A percentile compares a stretch with the other conserved stretches of the same genome.
phyloP scores from a whole-genome alignment of 2,329 filamentous ascomycete species.

The Graphilbum sp. region DNA sequence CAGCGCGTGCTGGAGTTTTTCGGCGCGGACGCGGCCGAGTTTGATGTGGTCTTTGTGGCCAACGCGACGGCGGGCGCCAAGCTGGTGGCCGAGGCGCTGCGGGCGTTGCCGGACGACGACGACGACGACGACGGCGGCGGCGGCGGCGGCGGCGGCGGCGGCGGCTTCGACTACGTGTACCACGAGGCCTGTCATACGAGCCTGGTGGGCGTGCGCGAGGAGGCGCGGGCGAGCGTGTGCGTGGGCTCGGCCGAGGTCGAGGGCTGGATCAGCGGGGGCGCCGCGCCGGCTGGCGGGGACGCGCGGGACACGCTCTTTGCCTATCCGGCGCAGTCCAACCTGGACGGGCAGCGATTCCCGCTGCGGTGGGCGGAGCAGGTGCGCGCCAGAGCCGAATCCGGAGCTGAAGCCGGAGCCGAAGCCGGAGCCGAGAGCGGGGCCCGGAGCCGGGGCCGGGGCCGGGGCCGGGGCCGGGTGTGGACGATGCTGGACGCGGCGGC shows the following conservation, averaged over 20 bases:
- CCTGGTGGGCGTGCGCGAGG: slow-evolving; percentile 62
- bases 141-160: background rate
- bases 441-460: too few relatives aligned
- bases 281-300: too few relatives aligned
- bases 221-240: slow-evolving; percentile 48
- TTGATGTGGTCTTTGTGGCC: slow-evolving; percentile 79
- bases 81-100: slow-evolving; percentile 62
- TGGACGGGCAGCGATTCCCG: slow-evolving; percentile 67
- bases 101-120: slow-evolving; percentile 33
- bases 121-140: too few relatives aligned
- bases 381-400: too few relatives aligned
- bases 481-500: slow-evolving; percentile 76
- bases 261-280: slow-evolving; percentile 35
- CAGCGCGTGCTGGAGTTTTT: slow-evolving; percentile 59
- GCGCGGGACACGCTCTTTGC: slow-evolving; percentile 51
- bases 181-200: slow-evolving; percentile 79
- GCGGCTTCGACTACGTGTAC: slow-evolving; percentile 58
- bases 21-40: slow-evolving; percentile 62
- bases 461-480: too few relatives aligned
- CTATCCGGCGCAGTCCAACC: slow-evolving; percentile 84
- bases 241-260: slow-evolving; percentile 49
- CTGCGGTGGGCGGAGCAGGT: slow-evolving; percentile 42
- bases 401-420: too few relatives aligned
- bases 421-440: too few relatives aligned
- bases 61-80: slow-evolving; percentile 90